Conservation (phyloP, 768 basidiomycete genomes). For the Cystobasidiopsis lactophilus region DNA sequence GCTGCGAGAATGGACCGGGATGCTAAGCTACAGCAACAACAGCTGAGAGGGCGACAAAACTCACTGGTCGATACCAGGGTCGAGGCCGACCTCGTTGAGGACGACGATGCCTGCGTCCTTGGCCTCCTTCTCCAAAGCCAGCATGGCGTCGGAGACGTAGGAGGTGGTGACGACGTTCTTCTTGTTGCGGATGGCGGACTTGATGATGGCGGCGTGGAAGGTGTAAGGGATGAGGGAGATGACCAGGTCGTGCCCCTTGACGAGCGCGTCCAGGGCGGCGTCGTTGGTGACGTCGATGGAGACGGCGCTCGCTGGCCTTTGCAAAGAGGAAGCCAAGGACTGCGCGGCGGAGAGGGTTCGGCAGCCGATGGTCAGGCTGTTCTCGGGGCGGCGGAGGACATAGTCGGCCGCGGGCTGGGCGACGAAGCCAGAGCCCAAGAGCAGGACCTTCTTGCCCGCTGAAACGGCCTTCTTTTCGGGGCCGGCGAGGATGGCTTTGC, state of each 20-base stretch:
- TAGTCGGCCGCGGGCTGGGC: conserved; percentile 93
- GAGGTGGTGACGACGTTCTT: conserved; percentile 89
- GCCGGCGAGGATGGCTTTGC: conserved; percentile 32
- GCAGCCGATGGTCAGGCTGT: conserved; percentile 73
- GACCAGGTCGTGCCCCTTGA: conserved; percentile 75
- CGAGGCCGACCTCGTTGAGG: conserved; percentile 93
- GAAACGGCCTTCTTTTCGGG: neutral
- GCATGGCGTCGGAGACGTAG: conserved; percentile 81
- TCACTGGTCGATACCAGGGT: conserved; percentile 47
- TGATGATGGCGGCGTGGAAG: conserved; percentile 68
- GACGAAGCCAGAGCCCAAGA: conserved; percentile 88
- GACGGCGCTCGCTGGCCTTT: conserved; percentile 40
- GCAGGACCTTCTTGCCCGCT: conserved; percentile 42
- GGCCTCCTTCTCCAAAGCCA: conserved; percentile 53
- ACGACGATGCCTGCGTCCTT: conserved; percentile 78
- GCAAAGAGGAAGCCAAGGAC: conserved; percentile 43
- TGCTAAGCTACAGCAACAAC: conserved; percentile 30
- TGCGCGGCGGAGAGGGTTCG: conserved; percentile 60
- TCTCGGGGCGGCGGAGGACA: conserved; percentile 53
- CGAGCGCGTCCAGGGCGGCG: conserved; percentile 49
- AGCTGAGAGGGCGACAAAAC: neutral
- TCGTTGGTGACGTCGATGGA: conserved; percentile 57
- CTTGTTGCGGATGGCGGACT: conserved; percentile 69
- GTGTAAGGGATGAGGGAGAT: conserved; percentile 94
- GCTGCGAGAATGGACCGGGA: no score